Evolutionary conservation across 163 green algal species (phyloP), one percentile per base, ranked within the genome.

Genomic region (Scenedesmus sp.): DNA sequence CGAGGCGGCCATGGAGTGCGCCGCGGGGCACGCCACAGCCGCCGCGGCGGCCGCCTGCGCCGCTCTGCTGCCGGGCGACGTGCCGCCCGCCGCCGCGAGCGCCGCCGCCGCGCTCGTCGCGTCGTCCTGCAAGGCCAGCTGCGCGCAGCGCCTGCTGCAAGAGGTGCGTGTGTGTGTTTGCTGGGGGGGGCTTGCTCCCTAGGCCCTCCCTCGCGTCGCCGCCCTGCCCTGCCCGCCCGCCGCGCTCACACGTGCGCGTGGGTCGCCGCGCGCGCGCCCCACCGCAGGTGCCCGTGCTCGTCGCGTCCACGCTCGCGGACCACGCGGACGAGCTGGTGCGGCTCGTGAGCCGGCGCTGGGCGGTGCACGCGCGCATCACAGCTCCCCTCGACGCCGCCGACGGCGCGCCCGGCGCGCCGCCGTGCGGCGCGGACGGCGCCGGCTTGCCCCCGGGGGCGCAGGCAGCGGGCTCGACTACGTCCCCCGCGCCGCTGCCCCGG

Each of bases 61-160:
- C 3, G 54, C 72, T 10, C 72, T 80, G 45, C 60, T 80, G 58
- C 72, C 72, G 4, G 60, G 45, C 45, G 60, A 80, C 42, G 72
- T 80, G 22, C 72, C 72, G 20, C 31, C 60, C 26, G 58, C 72
- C 18, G 72, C 72, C 14, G 15, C 26, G 6, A 3, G 18, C 22
- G 60, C 72, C 5, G 72, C 72, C 50, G 58, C 72, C 29, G 60
- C 72, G 2, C 11, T 80, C 45, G 48, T 70, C 33, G 60, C 47
- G 20, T 18, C 60, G 10, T 60, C 44, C 20, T 80, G 72, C 72
- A 70, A 71, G 29, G 72, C 72, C 5, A 71, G 45, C 60, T 80
- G 72, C 47, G 72, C 72, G 20, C 72, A 80, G 47, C 51, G 60
- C 17, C 58, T 80, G 22, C 57, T 80, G 60, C 72, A 80, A 28